Evolutionary conservation across 1,284 basidiomycete genomes (phyloP).

Genomic region (Phellinidium pouzarii): DNA sequence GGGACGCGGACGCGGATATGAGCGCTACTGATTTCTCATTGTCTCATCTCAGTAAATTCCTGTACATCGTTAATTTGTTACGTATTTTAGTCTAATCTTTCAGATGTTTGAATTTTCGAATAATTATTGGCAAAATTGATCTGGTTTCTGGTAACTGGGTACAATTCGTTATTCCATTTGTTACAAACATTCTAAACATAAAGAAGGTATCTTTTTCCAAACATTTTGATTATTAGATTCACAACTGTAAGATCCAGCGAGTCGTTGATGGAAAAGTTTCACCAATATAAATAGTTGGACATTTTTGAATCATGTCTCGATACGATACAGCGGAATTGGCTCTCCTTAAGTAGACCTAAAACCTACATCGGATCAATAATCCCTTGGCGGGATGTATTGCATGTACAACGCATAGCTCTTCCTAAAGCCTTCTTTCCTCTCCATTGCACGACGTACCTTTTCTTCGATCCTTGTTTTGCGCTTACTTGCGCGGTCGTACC

Average conservation of each 20-base stretch:
- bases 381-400: constrained; percentile 36
- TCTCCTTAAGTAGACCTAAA: too few species aligned
- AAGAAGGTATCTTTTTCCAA: too few species aligned
- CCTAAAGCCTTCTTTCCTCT: constrained; percentile 45
- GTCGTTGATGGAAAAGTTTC: too few species aligned
- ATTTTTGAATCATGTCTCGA: too few species aligned
- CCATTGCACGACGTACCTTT: constrained; percentile 53
- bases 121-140: too few species aligned
- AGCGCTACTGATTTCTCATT: constrained; percentile 5
- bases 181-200: too few species aligned
- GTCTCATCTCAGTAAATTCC: neutral
- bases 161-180: too few species aligned
- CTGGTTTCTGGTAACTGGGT: too few species aligned
- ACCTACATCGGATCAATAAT: neutral
- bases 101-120: neutral
- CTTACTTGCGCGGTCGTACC: constrained; percentile 27
- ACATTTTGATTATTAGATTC: too few species aligned
- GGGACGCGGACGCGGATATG: constrained; percentile 14
- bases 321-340: too few species aligned
- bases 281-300: too few species aligned
- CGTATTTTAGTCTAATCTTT: neutral
- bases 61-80: neutral
- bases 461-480: constrained; percentile 48
- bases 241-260: too few species aligned
- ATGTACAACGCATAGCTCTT: constrained; percentile 58